Conservation (phyloP, 345 rosid species). For the Lepidium sativum region DNA sequence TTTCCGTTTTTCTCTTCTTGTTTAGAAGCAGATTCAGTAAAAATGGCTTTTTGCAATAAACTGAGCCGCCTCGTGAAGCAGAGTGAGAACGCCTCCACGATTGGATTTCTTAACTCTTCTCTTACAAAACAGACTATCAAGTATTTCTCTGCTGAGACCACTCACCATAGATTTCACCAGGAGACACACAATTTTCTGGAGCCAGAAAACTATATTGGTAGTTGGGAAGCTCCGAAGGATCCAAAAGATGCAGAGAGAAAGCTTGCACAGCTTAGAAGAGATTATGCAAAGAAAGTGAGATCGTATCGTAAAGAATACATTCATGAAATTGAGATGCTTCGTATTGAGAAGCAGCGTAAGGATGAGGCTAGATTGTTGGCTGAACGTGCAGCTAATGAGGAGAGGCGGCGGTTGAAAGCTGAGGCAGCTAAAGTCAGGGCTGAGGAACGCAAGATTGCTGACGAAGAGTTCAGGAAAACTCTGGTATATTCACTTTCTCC, state of each 20-base stretch:
- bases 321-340: constrained; percentile 55
- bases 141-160: constrained; percentile 15
- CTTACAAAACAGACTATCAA: neutral
- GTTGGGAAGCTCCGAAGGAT: constrained; percentile 60
- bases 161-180: constrained; percentile 36
- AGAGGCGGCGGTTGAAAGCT: constrained; percentile 64
- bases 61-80: constrained; percentile 17
- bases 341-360: constrained; percentile 67
- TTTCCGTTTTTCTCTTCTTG: neutral
- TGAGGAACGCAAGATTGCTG: constrained; percentile 55
- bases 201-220: constrained; percentile 47
- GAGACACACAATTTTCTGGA: constrained; percentile 50
- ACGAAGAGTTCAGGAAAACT: constrained; percentile 49
- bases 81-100: neutral
- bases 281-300: constrained; percentile 69
- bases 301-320: constrained; percentile 55
- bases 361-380: constrained; percentile 70
- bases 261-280: constrained; percentile 59
- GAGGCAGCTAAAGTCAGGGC: constrained; percentile 78
- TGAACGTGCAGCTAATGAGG: constrained; percentile 65
- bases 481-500: constrained; percentile 28
- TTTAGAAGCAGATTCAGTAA: constrained; percentile 1
- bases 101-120: neutral
- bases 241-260: constrained; percentile 69
- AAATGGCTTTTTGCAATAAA: constrained; percentile 23